Evolutionary conservation across 305 asterid genomes (phyloP).

Genomic region (Fraxinus xanthoxyloides): DNA sequence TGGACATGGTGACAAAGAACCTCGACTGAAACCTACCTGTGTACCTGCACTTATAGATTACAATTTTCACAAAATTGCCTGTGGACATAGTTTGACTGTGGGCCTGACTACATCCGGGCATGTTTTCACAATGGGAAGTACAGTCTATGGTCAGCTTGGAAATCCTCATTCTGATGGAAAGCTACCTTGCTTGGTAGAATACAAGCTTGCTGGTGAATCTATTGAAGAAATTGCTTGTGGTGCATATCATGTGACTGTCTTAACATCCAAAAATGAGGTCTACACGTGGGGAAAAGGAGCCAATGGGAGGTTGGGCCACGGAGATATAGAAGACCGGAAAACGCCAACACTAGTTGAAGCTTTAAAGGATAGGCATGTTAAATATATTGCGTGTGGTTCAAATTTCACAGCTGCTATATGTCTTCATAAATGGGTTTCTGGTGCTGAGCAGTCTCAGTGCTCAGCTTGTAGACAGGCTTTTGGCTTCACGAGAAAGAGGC

Average conservation of each 20-base stretch:
- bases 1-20: constrained; percentile 94
- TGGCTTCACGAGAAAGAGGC: constrained; percentile 95
- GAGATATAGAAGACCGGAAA: constrained; percentile 90
- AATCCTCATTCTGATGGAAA: constrained; percentile 82
- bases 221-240: constrained; percentile 90
- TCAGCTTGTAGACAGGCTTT: constrained; percentile 91
- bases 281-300: constrained; percentile 99
- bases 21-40: constrained; percentile 84
- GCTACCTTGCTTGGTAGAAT: constrained; percentile 75
- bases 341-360: constrained; percentile 76
- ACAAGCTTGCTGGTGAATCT: constrained; percentile 64
- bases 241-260: constrained; percentile 81
- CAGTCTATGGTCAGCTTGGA: constrained; percentile 94
- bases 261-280: constrained; percentile 88
- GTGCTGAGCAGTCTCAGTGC: constrained; percentile 95
- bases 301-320: constrained; percentile 95
- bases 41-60: constrained; percentile 86
- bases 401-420: constrained; percentile 87
- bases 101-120: constrained; percentile 85
- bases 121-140: constrained; percentile 92
- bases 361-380: constrained; percentile 82
- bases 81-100: constrained; percentile 92
- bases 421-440: constrained; percentile 92
- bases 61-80: constrained; percentile 76
- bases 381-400: constrained; percentile 87